phyloP scores from a whole-genome alignment of 805 yeast genomes.

The Saturnispora quitensis region DNA sequence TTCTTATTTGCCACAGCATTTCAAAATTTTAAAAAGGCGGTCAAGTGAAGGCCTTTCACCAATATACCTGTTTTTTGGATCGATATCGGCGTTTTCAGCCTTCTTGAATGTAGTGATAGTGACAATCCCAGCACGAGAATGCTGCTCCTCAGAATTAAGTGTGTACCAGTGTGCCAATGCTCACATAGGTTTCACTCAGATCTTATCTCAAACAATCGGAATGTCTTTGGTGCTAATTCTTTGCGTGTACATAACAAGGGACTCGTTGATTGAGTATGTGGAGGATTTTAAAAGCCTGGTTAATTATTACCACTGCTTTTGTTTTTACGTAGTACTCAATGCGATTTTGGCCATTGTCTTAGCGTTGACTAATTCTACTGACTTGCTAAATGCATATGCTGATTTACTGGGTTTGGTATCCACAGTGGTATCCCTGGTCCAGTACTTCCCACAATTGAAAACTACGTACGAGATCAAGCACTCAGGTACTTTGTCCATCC shows the following conservation, averaged over 20 bases:
- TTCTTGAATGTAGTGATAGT: conserved; percentile 57
- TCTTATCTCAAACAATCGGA: conserved; percentile 51
- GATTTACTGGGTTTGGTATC: conserved; percentile 56
- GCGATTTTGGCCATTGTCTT: conserved; percentile 30
- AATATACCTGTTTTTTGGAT: conserved; percentile 59
- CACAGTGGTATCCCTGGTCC: conserved; percentile 53
- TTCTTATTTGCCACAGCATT: conserved; percentile 72
- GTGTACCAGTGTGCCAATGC: conserved; percentile 56
- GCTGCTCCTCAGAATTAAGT: conserved; percentile 41
- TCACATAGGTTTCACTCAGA: conserved; percentile 57
- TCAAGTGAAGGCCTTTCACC: conserved; percentile 77
- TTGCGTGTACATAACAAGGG: conserved; percentile 40
- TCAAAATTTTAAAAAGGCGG: conserved; percentile 43
- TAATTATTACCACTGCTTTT: conserved; percentile 33
- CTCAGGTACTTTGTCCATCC: conserved; percentile 70
- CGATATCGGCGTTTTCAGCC: conserved; percentile 59
- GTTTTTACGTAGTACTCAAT: conserved; percentile 27
- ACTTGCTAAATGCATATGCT: conserved; percentile 34
- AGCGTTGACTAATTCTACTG: conserved; percentile 12
- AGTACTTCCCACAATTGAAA: conserved; percentile 70
- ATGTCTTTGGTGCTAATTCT: conserved; percentile 48
- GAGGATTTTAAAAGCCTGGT: conserved; percentile 35
- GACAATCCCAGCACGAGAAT: conserved; percentile 49
- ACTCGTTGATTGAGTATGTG: conserved; percentile 39
- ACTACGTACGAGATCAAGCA: conserved; percentile 64